Conservation (phyloP, 2,329 filamentous ascomycete species). For the Fusarium mangiferae region DNA sequence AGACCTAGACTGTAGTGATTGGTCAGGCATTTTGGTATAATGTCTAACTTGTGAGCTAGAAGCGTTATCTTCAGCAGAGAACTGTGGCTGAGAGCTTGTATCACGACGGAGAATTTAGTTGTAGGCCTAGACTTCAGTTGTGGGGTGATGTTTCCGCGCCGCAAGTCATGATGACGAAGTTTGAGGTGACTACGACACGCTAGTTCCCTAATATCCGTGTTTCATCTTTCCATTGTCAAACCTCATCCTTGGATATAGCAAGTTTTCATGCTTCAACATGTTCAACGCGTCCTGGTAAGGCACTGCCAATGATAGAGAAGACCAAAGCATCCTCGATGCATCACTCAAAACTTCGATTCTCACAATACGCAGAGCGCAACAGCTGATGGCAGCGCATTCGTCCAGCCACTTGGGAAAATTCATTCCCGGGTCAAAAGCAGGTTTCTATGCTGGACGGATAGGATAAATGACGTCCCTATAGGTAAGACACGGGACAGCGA, state of each 20-base stretch:
- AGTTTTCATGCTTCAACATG: neutral
- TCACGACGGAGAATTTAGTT: no score
- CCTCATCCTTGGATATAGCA: no score
- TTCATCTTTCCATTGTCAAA: neutral
- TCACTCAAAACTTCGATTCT: neutral
- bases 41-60: no score
- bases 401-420: neutral
- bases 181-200: neutral
- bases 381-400: neutral
- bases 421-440: neutral
- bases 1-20: no score
- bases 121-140: no score
- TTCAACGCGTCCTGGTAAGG: neutral
- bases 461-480: neutral
- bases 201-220: neutral
- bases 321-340: neutral
- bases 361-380: neutral
- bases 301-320: neutral
- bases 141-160: no score
- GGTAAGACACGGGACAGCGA: neutral
- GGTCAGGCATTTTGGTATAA: no score
- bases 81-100: no score
- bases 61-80: no score
- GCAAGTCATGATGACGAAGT: no score
- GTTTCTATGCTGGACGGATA: neutral